These are phyloP conservation scores for Cryphonectria carpinicola DNA, from an alignment of 2,329 filamentous ascomycete species.

Conservation along the genomic window DNA sequence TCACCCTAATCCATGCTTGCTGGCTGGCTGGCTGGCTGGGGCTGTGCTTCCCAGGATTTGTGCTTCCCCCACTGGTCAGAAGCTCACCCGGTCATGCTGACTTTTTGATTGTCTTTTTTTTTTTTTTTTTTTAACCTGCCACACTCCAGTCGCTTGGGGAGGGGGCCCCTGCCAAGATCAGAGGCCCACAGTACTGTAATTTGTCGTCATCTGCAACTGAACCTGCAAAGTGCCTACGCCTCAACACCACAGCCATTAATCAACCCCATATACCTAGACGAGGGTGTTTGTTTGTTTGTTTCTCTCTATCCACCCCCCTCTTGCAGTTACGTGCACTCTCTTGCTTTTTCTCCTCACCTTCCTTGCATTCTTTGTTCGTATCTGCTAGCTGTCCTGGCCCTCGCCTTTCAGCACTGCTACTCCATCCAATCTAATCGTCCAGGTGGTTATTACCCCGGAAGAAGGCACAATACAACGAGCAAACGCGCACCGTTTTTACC, in stretches of 20 bases:
- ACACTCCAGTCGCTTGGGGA: slow-evolving; percentile 8
- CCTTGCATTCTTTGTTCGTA: slow-evolving; percentile 15
- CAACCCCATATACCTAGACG: neutral
- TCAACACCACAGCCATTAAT: slow-evolving; percentile 13
- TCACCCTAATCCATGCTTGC: neutral
- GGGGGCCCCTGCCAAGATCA: slow-evolving; percentile 7
- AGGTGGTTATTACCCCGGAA: neutral
- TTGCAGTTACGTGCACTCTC: slow-evolving; percentile 1
- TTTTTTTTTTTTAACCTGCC: neutral
- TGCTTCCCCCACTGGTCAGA: neutral
- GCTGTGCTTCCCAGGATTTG: slow-evolving; percentile 8
- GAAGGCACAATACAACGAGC: neutral
- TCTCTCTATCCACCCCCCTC: neutral
- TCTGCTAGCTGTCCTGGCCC: neutral
- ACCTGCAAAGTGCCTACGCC: slow-evolving; percentile 17
- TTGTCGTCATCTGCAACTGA: slow-evolving; percentile 8
- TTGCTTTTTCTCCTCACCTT: neutral
- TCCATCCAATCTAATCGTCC: neutral
- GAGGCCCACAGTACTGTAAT: slow-evolving; percentile 19
- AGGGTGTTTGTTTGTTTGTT: neutral
- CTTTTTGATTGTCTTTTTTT: neutral
- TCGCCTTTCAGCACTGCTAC: neutral
- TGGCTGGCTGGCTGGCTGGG: neutral
- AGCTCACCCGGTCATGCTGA: slow-evolving; percentile 24
- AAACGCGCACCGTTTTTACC: neutral